phyloP scores from a whole-genome alignment of 805 yeast genomes.

The Grigorovia humatica region DNA sequence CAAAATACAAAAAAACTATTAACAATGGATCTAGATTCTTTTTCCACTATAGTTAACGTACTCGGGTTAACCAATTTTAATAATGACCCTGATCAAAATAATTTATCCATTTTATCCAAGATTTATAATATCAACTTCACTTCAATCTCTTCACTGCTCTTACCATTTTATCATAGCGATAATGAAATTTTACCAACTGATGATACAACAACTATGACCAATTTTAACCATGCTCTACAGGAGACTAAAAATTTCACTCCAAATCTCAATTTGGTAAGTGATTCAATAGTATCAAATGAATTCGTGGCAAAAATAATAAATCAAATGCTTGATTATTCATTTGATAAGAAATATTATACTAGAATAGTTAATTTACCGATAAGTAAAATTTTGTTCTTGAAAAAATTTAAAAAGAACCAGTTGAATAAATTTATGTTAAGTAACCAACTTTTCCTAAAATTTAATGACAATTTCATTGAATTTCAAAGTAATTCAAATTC shows the following conservation, averaged over 20 bases:
- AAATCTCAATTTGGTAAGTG: neutral
- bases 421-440: conserved; percentile 21
- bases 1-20: conserved; percentile 8
- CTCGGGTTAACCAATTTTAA: neutral
- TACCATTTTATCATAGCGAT: neutral
- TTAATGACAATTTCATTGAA: conserved; percentile 16
- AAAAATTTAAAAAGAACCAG: conserved; percentile 11
- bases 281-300: conserved; percentile 4
- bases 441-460: conserved; percentile 19
- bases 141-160: conserved; percentile 10
- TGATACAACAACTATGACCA: neutral
- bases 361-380: neutral
- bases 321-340: neutral
- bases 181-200: neutral
- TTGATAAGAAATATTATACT: neutral
- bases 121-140: conserved; percentile 14
- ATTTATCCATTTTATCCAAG: conserved; percentile 10
- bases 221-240: neutral
- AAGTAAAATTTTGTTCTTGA: conserved; percentile 16
- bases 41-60: conserved; percentile 17
- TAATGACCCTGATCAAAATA: conserved; percentile 9
- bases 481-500: conserved; percentile 16
- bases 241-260: neutral
- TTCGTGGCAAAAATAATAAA: conserved; percentile 4
- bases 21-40: conserved; percentile 14